Evolutionary conservation across 768 basidiomycete species (phyloP), one percentile per base, ranked within the genome.

Genomic region (Tremella mesenterica): DNA sequence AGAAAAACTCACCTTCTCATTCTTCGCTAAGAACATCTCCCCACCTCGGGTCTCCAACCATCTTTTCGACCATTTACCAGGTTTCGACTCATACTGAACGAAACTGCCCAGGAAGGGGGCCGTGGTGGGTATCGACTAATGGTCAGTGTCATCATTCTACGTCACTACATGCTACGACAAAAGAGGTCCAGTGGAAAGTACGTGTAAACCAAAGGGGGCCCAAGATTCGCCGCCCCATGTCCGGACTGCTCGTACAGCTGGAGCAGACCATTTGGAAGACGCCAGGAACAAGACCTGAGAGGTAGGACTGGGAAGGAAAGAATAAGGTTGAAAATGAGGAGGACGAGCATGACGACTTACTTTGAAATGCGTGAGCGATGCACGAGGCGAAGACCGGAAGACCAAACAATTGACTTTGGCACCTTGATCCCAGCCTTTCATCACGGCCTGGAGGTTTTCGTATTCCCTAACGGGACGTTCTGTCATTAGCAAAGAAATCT

Each of bases 21-120:
- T 84, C 74, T 96, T 97, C 27, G 88, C 85, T 31, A 93, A 69
- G 80, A 84, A 93, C 50, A 97, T 67, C 55, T 81, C 81, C 59
- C 92, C 88, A 64, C 92, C 89, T 44, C 87, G 79, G 23, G 95
- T 79, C 63, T 84, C 82, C 67, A 99, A 77, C 82, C 84, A 92
- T 29, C 89, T 81, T 74, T 96, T 96, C 52, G 78, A 84, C 95
- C 93, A 99, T 73, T 95, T 95, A 30, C 90, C 90, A 54, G 85
- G 81, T 75, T 93, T 96, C 41, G 77, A 78, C 76, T 93, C 88
- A 80, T 83, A 86, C 70, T 96, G 87, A 23, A 96, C 82, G 64
- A 83, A 90, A 5, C 85, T 79, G 34, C 78, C 75, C 57, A 75
- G 64, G 52, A 59, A 62, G 10, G 65, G 63, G 7, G 64, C 54